A percentile compares a stretch with the other conserved stretches of the same genome.
Evolutionary conservation across 768 basidiomycete species (phyloP).

Genomic region (Calocera viscosa): DNA sequence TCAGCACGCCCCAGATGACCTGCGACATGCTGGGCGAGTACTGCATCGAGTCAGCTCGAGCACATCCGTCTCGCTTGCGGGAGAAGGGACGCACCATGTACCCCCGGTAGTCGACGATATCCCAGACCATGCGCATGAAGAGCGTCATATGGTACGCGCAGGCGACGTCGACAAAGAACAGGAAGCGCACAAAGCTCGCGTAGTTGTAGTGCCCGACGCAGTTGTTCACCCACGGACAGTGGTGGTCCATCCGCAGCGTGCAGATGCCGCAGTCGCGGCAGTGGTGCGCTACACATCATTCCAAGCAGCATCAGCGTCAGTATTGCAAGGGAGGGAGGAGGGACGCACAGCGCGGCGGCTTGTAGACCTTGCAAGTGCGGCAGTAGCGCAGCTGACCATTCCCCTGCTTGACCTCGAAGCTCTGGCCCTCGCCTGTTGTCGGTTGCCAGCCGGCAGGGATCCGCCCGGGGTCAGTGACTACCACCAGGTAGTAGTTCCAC

Average conservation of each 20-base stretch:
- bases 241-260: slow-evolving; percentile 47
- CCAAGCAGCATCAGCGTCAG: not conserved
- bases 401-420: slow-evolving; percentile 80
- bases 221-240: slow-evolving; percentile 89
- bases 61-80: too few species aligned
- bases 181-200: slow-evolving; percentile 64
- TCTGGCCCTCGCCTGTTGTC: slow-evolving; percentile 49
- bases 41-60: slow-evolving; percentile 34
- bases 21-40: slow-evolving; percentile 55
- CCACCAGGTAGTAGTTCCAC: slow-evolving; percentile 81
- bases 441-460: slow-evolving; percentile 79
- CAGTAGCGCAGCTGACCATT: slow-evolving; percentile 78
- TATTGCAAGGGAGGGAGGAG: slow-evolving; percentile 13
- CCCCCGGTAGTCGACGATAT: slow-evolving; percentile 28
- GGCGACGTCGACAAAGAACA: slow-evolving; percentile 83
- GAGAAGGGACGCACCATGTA: too few species aligned
- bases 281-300: not conserved
- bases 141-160: slow-evolving; percentile 79
- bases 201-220: slow-evolving; percentile 91
- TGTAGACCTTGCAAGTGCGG: slow-evolving; percentile 70
- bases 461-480: slow-evolving; percentile 69
- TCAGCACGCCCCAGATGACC: slow-evolving; percentile 74
- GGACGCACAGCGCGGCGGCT: slow-evolving; percentile 35
- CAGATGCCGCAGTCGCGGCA: not conserved
- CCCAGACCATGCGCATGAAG: slow-evolving; percentile 53